phyloP scores from a whole-genome alignment of 805 yeast genomes.

The Candida pseudofarinosa region DNA sequence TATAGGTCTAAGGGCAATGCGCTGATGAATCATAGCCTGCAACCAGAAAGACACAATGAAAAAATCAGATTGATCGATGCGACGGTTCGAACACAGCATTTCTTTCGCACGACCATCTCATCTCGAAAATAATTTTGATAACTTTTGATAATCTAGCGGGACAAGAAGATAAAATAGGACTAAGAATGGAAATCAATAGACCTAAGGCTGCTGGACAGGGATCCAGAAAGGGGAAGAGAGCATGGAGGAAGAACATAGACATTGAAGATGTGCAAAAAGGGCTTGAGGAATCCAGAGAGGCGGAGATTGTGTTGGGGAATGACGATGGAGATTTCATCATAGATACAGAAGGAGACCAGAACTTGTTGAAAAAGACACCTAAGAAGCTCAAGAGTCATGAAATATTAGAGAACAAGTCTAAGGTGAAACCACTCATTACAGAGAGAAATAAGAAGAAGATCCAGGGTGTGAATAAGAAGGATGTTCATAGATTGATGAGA shows the following conservation, averaged over 20 bases:
- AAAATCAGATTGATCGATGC: background rate
- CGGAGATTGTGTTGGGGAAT: slow-evolving; percentile 50
- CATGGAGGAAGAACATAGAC: slow-evolving; percentile 93
- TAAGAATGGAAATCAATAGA: slow-evolving; percentile 25
- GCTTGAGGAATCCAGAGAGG: slow-evolving; percentile 66
- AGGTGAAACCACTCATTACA: slow-evolving; percentile 58
- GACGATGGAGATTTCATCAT: slow-evolving; percentile 60
- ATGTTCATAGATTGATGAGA: slow-evolving; percentile 62
- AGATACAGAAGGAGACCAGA: slow-evolving; percentile 36
- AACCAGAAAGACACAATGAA: too few species aligned
- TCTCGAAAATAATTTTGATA: background rate
- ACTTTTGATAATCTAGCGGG: background rate
- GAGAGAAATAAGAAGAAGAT: slow-evolving; percentile 38
- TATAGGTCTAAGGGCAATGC: too few species aligned
- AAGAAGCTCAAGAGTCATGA: slow-evolving; percentile 57
- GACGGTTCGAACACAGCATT: background rate
- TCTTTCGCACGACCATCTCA: background rate
- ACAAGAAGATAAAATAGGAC: background rate
- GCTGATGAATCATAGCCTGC: too few species aligned
- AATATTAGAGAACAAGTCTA: slow-evolving; percentile 69
- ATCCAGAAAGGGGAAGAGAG: slow-evolving; percentile 87
- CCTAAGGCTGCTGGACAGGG: slow-evolving; percentile 59
- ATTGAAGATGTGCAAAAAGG: slow-evolving; percentile 71
- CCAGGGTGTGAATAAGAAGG: slow-evolving; percentile 63
- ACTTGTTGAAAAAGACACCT: slow-evolving; percentile 41